Evolutionary conservation across 345 rosid species (phyloP).

Genomic region (Populus tremula): DNA sequence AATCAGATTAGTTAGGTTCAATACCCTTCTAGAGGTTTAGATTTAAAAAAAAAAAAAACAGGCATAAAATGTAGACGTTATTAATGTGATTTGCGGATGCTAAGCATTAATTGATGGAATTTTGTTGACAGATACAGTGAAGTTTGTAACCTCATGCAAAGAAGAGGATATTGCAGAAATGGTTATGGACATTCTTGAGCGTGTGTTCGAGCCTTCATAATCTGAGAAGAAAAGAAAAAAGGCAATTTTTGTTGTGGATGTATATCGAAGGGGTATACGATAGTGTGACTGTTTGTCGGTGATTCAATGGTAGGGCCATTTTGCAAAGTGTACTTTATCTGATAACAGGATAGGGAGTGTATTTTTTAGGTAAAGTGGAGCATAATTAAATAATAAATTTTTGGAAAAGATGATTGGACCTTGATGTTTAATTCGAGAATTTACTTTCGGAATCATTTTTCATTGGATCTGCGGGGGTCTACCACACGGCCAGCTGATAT

Average conservation of each 20-base stretch:
- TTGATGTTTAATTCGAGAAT: background rate
- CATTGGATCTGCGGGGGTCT: background rate
- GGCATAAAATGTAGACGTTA: too few relatives aligned
- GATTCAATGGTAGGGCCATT: background rate
- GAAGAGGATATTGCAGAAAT: conserved; percentile 52
- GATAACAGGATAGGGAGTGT: background rate
- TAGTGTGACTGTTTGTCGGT: background rate
- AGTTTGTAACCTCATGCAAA: conserved; percentile 52
- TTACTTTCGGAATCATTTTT: background rate
- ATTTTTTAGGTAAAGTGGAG: background rate
- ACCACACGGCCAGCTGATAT: conserved; percentile 21
- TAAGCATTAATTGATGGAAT: background rate
- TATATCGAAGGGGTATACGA: background rate
- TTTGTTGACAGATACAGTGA: conserved; percentile 45
- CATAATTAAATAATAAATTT: background rate
- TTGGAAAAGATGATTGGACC: conserved; percentile 10
- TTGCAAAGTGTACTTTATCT: background rate
- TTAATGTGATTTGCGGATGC: background rate
- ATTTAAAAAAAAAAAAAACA: too few relatives aligned
- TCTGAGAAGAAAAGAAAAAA: background rate
- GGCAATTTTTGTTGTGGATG: background rate
- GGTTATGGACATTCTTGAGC: conserved; percentile 56
- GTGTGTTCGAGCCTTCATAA: conserved; percentile 41
- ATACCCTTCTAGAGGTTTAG: too few relatives aligned
- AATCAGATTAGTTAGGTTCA: too few relatives aligned